These are phyloP conservation scores for Metschnikowia aberdeeniae DNA, from an alignment of 805 yeast species.

Conservation along the genomic window DNA sequence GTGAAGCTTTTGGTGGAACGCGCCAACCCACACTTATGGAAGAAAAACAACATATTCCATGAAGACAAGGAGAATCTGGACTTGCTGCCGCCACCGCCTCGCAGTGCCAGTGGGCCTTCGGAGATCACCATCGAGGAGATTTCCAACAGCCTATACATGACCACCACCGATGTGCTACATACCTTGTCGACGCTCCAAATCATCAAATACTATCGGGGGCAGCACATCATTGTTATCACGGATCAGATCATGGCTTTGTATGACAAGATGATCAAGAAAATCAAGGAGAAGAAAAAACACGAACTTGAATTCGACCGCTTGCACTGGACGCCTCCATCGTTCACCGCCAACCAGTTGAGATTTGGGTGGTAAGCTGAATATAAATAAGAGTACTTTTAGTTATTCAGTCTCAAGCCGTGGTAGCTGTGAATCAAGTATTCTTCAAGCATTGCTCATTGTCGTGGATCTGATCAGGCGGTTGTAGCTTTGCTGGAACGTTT, in stretches of 20 bases:
- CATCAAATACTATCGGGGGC: slow-evolving; percentile 90
- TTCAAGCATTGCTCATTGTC: too few relatives aligned
- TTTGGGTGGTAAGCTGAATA: slow-evolving; percentile 73
- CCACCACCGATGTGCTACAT: slow-evolving; percentile 91
- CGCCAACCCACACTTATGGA: slow-evolving; percentile 35
- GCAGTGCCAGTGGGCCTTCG: slow-evolving; percentile 17
- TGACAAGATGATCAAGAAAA: slow-evolving; percentile 51
- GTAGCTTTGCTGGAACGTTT: too few relatives aligned
- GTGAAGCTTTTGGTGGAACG: slow-evolving; percentile 67
- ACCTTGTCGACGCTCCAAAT: slow-evolving; percentile 89
- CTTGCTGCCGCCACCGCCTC: slow-evolving; percentile 17
- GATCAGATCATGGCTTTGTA: slow-evolving; percentile 76
- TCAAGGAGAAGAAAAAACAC: slow-evolving; percentile 68
- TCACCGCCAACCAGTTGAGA: slow-evolving; percentile 90
- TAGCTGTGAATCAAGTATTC: neutral
- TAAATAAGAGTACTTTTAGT: too few relatives aligned
- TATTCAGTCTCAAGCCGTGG: neutral
- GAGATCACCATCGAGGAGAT: slow-evolving; percentile 89
- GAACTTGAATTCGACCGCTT: slow-evolving; percentile 67
- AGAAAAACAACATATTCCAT: slow-evolving; percentile 35
- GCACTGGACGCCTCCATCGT: slow-evolving; percentile 93
- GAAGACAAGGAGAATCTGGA: slow-evolving; percentile 24
- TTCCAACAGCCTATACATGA: slow-evolving; percentile 83
- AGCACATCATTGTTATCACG: slow-evolving; percentile 81
- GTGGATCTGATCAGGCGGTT: too few relatives aligned